Evolutionary conservation across 768 basidiomycete genomes (phyloP).

Genomic region (Tricholoma bakamatsutake): DNA sequence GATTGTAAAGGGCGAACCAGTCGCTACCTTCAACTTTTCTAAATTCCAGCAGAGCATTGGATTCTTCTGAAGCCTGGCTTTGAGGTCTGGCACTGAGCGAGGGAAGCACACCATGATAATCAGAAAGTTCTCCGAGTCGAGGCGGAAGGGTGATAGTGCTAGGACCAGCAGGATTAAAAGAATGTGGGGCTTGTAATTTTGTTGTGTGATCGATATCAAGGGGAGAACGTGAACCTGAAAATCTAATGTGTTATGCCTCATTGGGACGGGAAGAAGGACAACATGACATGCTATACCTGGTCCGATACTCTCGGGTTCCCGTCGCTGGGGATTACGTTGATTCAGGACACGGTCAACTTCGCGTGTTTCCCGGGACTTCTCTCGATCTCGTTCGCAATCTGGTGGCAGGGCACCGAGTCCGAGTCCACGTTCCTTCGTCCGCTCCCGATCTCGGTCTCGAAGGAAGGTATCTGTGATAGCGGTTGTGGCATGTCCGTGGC

Average conservation of each 20-base stretch:
- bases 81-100: slow-evolving; percentile 12
- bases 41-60: slow-evolving; percentile 41
- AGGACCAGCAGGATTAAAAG: slow-evolving; percentile 16
- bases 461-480: neutral
- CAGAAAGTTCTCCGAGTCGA: slow-evolving; percentile 8
- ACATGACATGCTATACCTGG: neutral
- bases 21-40: slow-evolving; percentile 68
- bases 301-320: slow-evolving; percentile 7
- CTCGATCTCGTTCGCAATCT: slow-evolving; percentile 13
- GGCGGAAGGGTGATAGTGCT: slow-evolving; percentile 5
- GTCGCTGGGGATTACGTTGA: slow-evolving; percentile 19
- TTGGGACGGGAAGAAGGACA: neutral
- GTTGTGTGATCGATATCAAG: slow-evolving; percentile 23
- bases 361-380: slow-evolving; percentile 11
- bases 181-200: slow-evolving; percentile 27
- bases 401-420: slow-evolving; percentile 15
- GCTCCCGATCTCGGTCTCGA: slow-evolving; percentile 30
- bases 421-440: slow-evolving; percentile 18
- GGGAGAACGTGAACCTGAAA: slow-evolving; percentile 25
- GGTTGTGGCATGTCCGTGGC: neutral
- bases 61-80: slow-evolving; percentile 41
- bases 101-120: slow-evolving; percentile 13
- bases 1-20: slow-evolving; percentile 88
- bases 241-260: neutral
- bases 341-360: slow-evolving; percentile 29